Evolutionary conservation across 116 monocot species (phyloP).

Genomic region (Trichopus zeylanicus): DNA sequence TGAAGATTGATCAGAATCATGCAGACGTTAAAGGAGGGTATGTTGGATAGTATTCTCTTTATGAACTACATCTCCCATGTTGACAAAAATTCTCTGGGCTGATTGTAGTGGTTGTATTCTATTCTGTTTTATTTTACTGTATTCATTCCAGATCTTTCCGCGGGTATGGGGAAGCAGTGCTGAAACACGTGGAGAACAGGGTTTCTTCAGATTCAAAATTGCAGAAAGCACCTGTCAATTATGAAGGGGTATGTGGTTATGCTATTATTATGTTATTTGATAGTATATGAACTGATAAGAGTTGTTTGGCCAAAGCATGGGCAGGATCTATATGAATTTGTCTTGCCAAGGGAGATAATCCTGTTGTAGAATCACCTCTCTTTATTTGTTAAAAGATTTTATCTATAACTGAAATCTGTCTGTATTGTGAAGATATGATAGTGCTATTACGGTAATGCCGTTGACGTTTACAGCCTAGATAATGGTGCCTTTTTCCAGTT

Average conservation of each 20-base stretch:
- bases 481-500: too few relatives aligned
- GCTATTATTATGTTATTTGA: too few relatives aligned
- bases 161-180: slow-evolving; percentile 75
- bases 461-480: too few relatives aligned
- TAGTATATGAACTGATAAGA: too few relatives aligned
- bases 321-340: too few relatives aligned
- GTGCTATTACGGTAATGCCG: too few relatives aligned
- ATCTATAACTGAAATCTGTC: too few relatives aligned
- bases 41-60: not conserved
- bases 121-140: not conserved
- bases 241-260: slow-evolving; percentile 66
- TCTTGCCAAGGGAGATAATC: too few relatives aligned
- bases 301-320: too few relatives aligned
- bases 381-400: too few relatives aligned
- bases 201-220: slow-evolving; percentile 41
- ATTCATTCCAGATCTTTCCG: slow-evolving; percentile 70
- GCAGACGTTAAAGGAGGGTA: slow-evolving; percentile 83
- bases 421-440: too few relatives aligned
- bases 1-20: slow-evolving; percentile 92
- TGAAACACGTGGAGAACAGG: slow-evolving; percentile 62
- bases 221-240: slow-evolving; percentile 63
- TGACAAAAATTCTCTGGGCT: not conserved
- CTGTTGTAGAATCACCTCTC: too few relatives aligned
- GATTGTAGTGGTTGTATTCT: not conserved
- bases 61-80: not conserved